These are phyloP conservation scores for Tolypocladium ovalisporum DNA, from an alignment of 2,329 filamentous ascomycete species.

Conservation along the genomic window DNA sequence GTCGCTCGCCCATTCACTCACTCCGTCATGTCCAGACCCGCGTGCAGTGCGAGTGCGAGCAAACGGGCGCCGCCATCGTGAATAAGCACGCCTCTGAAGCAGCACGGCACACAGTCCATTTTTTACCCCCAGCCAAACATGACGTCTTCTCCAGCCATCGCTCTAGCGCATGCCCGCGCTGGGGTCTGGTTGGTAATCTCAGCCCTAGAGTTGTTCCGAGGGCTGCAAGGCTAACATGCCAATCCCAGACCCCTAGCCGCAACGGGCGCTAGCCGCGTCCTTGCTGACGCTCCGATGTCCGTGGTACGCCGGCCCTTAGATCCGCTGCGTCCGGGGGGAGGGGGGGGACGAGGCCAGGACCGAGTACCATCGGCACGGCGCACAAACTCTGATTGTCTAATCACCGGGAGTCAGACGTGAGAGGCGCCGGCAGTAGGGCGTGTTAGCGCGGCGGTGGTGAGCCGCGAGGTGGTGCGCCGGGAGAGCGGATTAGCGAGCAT, in stretches of 20 bases:
- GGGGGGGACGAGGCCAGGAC: background rate
- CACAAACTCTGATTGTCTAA: background rate
- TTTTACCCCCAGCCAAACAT: no score
- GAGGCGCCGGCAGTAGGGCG: background rate
- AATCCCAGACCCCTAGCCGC: background rate
- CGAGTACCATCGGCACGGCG: background rate
- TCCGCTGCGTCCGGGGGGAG: background rate
- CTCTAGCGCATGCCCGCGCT: no score
- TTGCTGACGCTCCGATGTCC: background rate
- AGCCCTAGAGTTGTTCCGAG: slow-evolving; percentile 1
- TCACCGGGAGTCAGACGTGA: background rate
- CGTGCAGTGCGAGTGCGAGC: background rate
- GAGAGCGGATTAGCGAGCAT: background rate
- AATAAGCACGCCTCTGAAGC: background rate
- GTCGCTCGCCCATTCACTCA: background rate
- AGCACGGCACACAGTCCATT: no score
- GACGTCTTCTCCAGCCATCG: background rate
- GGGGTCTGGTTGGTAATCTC: slow-evolving; percentile 12
- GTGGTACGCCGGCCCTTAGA: background rate
- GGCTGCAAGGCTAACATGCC: background rate
- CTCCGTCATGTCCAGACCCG: background rate
- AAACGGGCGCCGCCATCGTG: background rate
- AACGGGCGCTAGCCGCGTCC: background rate
- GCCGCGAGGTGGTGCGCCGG: background rate
- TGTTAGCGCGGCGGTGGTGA: background rate